phyloP scores from a whole-genome alignment of 306 rosid species.

The Styphnolobium japonicum region DNA sequence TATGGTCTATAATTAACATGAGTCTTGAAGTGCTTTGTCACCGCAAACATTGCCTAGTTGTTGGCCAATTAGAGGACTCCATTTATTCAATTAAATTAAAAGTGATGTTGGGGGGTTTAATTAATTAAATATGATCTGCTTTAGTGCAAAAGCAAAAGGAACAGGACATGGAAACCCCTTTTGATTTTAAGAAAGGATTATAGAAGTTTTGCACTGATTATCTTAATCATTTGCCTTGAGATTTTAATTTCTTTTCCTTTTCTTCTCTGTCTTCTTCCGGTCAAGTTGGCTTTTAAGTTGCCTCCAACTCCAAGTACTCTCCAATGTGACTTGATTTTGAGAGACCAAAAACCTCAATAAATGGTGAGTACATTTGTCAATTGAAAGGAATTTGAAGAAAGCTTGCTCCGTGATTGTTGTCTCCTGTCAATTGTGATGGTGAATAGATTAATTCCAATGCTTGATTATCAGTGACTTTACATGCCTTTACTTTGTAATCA shows the following conservation, averaged over 20 bases:
- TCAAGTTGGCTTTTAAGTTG: conserved; percentile 24
- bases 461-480: background rate
- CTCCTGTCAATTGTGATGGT: background rate
- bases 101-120: conserved; percentile 19
- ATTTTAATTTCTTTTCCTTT: background rate
- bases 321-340: background rate
- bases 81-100: conserved; percentile 10
- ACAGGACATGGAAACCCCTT: conserved; percentile 38
- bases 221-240: conserved; percentile 13
- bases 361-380: background rate
- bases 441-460: background rate
- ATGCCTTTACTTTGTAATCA: conserved; percentile 29
- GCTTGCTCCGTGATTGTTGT: conserved; percentile 7
- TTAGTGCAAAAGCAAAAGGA: conserved; percentile 35
- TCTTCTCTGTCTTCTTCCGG: background rate
- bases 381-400: conserved; percentile 7
- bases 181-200: conserved; percentile 24
- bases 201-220: conserved; percentile 8
- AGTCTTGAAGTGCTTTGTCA: conserved; percentile 23
- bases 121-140: conserved; percentile 5
- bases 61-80: conserved; percentile 19
- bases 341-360: conserved; percentile 16
- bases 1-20: background rate
- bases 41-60: conserved; percentile 17
- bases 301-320: background rate